Conservation (phyloP, 306 rosid genomes). For the Sicyos edulis region DNA sequence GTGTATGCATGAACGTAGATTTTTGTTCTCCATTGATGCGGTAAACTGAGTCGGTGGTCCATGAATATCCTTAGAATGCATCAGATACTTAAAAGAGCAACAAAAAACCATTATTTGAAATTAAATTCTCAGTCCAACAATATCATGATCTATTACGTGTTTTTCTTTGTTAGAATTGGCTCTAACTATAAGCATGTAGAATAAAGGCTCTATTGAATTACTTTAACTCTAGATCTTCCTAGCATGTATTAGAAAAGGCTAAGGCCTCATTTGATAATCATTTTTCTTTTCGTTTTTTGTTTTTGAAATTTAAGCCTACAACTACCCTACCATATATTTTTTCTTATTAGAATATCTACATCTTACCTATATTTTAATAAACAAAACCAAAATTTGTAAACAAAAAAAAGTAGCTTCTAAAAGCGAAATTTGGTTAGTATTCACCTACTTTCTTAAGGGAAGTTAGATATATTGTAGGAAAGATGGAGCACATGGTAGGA, state of each 20-base stretch:
- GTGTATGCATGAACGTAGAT: background rate
- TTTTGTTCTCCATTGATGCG: background rate
- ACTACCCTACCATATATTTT: no score
- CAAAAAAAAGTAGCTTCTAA: no score
- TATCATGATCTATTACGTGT: background rate
- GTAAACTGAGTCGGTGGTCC: background rate
- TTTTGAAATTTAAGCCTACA: no score
- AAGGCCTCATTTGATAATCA: no score
- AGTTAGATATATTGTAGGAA: no score
- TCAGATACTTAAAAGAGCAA: background rate
- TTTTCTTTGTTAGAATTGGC: background rate
- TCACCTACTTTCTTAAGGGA: no score
- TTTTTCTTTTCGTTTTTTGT: no score
- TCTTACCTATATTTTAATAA: no score
- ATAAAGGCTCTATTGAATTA: background rate
- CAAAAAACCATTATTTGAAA: background rate
- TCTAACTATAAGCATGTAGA: conserved; percentile 1
- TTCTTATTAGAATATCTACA: no score
- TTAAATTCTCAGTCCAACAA: background rate
- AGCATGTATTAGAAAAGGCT: background rate
- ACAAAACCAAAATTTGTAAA: no score
- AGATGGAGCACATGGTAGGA: no score
- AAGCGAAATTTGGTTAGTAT: no score
- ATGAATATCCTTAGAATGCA: background rate
- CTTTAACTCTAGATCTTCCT: background rate